Percentiles rank a stretch among this genome's conserved stretches.
phyloP scores from a whole-genome alignment of 345 rosid genomes.

The Citrus medica region DNA sequence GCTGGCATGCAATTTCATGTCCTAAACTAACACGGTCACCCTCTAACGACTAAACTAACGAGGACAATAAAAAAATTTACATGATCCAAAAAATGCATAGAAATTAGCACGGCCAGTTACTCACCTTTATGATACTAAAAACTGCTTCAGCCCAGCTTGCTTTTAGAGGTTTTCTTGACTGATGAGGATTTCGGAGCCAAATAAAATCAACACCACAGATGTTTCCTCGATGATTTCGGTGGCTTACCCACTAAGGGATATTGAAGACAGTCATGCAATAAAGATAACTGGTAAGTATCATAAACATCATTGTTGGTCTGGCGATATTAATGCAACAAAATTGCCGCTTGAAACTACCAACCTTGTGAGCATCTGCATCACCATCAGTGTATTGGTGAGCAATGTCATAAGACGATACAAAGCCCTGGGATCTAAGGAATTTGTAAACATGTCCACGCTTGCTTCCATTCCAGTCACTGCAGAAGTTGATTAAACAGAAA shows the following conservation, averaged over 20 bases:
- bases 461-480: conserved; percentile 99
- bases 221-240: conserved; percentile 91
- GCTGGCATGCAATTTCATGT: background rate
- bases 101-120: conserved; percentile 8
- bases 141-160: conserved; percentile 72
- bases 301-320: background rate
- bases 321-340: background rate
- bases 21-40: background rate
- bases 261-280: background rate
- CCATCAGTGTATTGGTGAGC: conserved; percentile 82
- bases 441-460: conserved; percentile 95
- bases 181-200: conserved; percentile 78
- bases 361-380: conserved; percentile 89
- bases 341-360: conserved; percentile 14
- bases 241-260: conserved; percentile 83
- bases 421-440: conserved; percentile 92
- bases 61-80: conserved; percentile 3
- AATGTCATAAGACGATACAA: conserved; percentile 84
- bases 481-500: conserved; percentile 6
- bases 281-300: conserved; percentile 6
- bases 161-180: conserved; percentile 50
- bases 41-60: background rate
- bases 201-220: conserved; percentile 98
- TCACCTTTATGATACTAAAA: conserved; percentile 68
- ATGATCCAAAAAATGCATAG: background rate